Evolutionary conservation across 495 filamentous ascomycete genomes (phyloP).

Genomic region (Hyaloscypha variabilis): DNA sequence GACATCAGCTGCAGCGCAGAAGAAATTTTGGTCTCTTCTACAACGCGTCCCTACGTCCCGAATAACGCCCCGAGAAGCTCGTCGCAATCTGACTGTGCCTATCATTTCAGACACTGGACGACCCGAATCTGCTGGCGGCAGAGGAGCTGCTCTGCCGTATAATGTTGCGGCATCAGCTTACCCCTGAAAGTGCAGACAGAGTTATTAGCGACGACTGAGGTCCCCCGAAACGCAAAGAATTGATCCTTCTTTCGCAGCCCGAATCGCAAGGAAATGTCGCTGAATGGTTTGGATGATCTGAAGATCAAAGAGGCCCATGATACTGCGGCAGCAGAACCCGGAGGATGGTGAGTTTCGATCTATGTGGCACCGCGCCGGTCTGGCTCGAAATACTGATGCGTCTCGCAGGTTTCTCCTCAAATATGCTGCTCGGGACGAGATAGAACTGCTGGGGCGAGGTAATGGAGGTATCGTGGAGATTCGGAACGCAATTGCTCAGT

Average conservation of each 20-base stretch:
- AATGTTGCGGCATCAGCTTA: slow-evolving; percentile 29
- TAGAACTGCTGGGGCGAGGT: slow-evolving; percentile 77
- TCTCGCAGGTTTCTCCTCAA: slow-evolving; percentile 85
- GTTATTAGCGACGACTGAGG: slow-evolving; percentile 24
- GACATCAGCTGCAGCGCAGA: not conserved
- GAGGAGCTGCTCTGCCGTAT: slow-evolving; percentile 25
- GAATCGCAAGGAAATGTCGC: slow-evolving; percentile 67
- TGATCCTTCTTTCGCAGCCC: slow-evolving; percentile 1
- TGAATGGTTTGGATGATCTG: slow-evolving; percentile 91
- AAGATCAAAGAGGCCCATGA: slow-evolving; percentile 85
- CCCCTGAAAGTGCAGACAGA: slow-evolving; percentile 27
- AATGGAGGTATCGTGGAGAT: slow-evolving; percentile 85
- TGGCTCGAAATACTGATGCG: slow-evolving; percentile 18
- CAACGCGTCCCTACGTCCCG: not conserved
- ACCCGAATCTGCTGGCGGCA: slow-evolving; percentile 23
- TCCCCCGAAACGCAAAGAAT: not conserved
- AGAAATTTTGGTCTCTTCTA: slow-evolving; percentile 11
- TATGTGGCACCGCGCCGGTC: not conserved
- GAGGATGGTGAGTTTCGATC: slow-evolving; percentile 79
- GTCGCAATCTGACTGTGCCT: not conserved
- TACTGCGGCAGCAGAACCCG: slow-evolving; percentile 75
- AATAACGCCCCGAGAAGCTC: not conserved
- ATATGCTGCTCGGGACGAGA: slow-evolving; percentile 86
- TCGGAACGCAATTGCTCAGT: slow-evolving; percentile 72
- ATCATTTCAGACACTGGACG: not conserved